Base-by-base conservation (phyloP, 176 grass and related monocot genomes). In the Oryza rufipogon region DNA sequence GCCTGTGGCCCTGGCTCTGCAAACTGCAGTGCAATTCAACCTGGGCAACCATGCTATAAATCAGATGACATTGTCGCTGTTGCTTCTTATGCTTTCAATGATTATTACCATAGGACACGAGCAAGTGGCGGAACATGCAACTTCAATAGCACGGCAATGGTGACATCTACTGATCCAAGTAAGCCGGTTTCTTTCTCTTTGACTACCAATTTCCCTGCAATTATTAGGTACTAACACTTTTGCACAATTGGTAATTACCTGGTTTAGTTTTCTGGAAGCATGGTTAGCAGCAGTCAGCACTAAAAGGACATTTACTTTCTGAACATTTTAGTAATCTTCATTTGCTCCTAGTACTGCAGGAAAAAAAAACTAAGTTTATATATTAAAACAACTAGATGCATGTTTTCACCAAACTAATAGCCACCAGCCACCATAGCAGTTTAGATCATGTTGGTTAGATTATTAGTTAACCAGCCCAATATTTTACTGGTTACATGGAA, bases 71-170 rank as follows among this genome's bases (percentile, higher is more conserved):
- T 99, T 83, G 89, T 82, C 26, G 93, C 54, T 38, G 87, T 99
- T 74, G 86, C 96, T 73, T 99, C 96, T 17, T 99, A 96, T 89
- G 96, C 91, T 33, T 99, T 85, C 84, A 99, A 99, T 2, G 86
- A 99, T 86, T 99, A 99, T 82, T 99, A 99, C 78, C 96, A 99
- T 78, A 93, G 85, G 87, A 94, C 91, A 23, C 93, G 96, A 89
- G 78, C 88, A 72, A 99, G 86, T 87, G 93, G 96, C 6, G 96
- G 96, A 41, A 99, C 93, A 80, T 99, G 96, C 86, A 92, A 80
- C 71, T 99, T 99, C 48, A 93, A 95, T 84, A 88, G 91, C 84
- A 99, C 93, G 9, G 96, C 96, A 81, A 84, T 90, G 63, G 63
- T 96, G 85, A 94, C 93, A 48, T 94, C 83, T 60, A 94, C 86